Conservation (phyloP, 75 land plant genomes). For the Larix kaempferi region DNA sequence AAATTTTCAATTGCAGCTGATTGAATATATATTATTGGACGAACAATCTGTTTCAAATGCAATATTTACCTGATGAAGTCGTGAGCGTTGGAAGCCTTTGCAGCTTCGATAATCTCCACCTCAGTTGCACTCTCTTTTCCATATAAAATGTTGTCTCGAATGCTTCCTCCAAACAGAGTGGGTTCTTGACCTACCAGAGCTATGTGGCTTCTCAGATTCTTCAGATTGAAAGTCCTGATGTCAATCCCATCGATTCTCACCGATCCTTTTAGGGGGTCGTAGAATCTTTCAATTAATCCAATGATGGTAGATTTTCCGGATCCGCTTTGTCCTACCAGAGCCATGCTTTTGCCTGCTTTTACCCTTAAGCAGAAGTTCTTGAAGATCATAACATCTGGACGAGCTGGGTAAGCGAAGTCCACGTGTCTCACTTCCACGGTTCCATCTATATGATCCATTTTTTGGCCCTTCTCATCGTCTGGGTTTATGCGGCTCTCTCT, state of each 20-base stretch:
- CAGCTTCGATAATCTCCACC: conserved; percentile 24
- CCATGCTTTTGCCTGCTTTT: conserved; percentile 21
- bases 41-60: too few relatives aligned
- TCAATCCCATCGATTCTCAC: conserved; percentile 22
- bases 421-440: conserved; percentile 19
- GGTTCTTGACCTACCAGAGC: conserved; percentile 32
- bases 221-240: conserved; percentile 16
- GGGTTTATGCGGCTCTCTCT: conserved; percentile 12
- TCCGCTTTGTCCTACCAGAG: conserved; percentile 33
- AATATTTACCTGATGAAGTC: conserved; percentile 33
- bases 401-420: conserved; percentile 29
- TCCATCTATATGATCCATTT: conserved; percentile 14
- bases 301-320: conserved; percentile 35
- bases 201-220: conserved; percentile 22
- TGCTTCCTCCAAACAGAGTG: conserved; percentile 20
- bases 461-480: conserved; percentile 5
- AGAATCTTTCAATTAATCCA: conserved; percentile 24
- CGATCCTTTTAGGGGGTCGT: conserved; percentile 20
- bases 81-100: conserved; percentile 28
- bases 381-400: conserved; percentile 22
- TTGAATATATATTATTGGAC: too few relatives aligned
- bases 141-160: conserved; percentile 29
- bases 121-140: conserved; percentile 18
- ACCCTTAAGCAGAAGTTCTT: conserved; percentile 15
- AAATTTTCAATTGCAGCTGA: too few relatives aligned